Evolutionary conservation across 768 basidiomycete genomes (phyloP), one percentile per base, ranked within the genome.

Genomic region (Tulasnella sp.): DNA sequence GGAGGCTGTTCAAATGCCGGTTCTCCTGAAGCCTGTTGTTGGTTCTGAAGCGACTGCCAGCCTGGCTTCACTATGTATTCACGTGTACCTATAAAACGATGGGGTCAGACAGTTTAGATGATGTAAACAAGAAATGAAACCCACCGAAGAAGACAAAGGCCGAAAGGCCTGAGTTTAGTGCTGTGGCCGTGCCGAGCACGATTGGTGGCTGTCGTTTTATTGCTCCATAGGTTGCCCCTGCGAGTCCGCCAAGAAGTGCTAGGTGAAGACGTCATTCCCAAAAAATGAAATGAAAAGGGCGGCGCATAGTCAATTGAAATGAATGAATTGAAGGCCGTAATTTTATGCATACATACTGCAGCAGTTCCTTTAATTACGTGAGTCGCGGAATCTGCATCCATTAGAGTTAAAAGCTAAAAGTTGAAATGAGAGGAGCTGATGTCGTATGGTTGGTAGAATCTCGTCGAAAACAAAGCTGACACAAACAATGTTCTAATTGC

Each of bases 61-160:
- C 74, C 52, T 0, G 89, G 89, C 39, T 75, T 75, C 44, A 88
- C 66, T n/a, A 75, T 59, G 60, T 78, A 85, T 70, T 90, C 89
- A 54, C 86, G 76, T 46, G 83, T 62, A 53, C 76, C 89, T 90
- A 37, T 34, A 22, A 5, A 24, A 28, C 5, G 25, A 29, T 3
- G 10, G 13, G 12, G 12, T 10, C 12, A 27, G 56, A 13, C 45
- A 40, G 33, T 16, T 40, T 27, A 5, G 37, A 25, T 52, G n/a
- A 1, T 33, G 12, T 28, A 19, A 37, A 29, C 3, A 22, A 42
- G 53, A 4, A 8, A 28, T 8, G 12, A 8, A 27, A 68, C 81
- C 48, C 53, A 89, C 89, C 73, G 64, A 91, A 90, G 66, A 91
- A 91, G 0, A 78, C 74, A 7, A 76, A 70, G 5, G 83, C 78